Percentiles rank a stretch among this genome's conserved stretches.
Evolutionary conservation across 2,329 filamentous ascomycete genomes (phyloP).

Genomic region (Botrytis deweyae): DNA sequence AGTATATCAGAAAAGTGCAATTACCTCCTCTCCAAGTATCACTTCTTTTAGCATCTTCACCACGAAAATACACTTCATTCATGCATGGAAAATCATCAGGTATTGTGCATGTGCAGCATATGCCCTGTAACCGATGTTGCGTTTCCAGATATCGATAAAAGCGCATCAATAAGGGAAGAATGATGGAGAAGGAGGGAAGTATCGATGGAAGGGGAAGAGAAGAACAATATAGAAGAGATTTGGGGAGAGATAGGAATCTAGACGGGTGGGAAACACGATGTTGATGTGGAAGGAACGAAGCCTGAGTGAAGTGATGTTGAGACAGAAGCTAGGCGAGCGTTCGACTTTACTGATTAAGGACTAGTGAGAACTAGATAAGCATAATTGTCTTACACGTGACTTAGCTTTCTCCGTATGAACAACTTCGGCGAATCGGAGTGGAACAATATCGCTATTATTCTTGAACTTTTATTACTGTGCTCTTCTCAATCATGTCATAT

Average conservation of each 20-base stretch:
- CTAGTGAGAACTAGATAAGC: neutral
- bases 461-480: neutral
- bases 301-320: conserved; percentile 12
- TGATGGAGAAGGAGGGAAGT: too few species aligned
- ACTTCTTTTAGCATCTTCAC: neutral
- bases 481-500: neutral
- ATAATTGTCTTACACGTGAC: neutral
- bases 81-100: neutral
- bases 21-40: neutral
- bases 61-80: neutral
- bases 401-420: neutral
- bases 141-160: neutral
- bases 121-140: neutral
- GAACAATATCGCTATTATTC: neutral
- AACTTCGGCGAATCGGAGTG: neutral
- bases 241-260: neutral
- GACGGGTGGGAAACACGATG: neutral
- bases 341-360: neutral
- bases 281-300: neutral
- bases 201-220: neutral
- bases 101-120: neutral
- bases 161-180: neutral
- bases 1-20: neutral
- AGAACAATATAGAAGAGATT: neutral
- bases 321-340: neutral